A percentile compares a stretch with the other conserved stretches of the same genome.
Evolutionary conservation across 2,329 filamentous ascomycete species (phyloP).

Genomic region (Colletotrichum euphorbiae): DNA sequence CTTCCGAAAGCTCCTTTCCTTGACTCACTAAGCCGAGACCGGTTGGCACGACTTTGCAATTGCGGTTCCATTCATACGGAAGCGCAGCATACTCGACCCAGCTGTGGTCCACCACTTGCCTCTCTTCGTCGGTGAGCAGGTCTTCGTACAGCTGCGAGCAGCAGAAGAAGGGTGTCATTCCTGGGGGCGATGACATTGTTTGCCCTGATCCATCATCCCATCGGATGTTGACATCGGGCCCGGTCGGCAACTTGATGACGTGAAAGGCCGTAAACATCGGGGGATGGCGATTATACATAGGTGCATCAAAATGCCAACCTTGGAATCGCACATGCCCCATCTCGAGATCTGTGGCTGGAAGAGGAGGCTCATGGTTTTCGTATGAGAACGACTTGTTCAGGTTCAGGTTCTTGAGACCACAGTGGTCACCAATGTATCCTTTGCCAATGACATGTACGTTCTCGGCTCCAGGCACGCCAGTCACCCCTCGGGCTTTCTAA

Average conservation of each 20-base stretch:
- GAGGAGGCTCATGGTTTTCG: too few species aligned
- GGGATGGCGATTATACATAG: constrained; percentile 55
- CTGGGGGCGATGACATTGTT: constrained; percentile 55
- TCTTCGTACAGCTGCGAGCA: constrained; percentile 55
- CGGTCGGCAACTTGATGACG: constrained; percentile 51
- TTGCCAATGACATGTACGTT: too few species aligned
- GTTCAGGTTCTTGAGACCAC: too few species aligned
- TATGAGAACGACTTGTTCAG: not conserved
- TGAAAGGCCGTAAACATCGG: constrained; percentile 57
- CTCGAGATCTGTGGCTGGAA: constrained; percentile 40
- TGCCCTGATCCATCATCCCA: constrained; percentile 57
- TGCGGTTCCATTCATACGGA: too few species aligned
- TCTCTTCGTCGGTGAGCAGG: not conserved
- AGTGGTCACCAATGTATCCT: too few species aligned
- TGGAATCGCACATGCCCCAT: constrained; percentile 58
- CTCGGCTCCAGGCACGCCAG: too few species aligned
- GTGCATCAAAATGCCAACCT: constrained; percentile 61
- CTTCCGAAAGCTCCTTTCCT: too few species aligned
- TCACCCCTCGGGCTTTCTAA: too few species aligned
- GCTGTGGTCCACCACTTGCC: too few species aligned
- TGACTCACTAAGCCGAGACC: too few species aligned
- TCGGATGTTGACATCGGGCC: constrained; percentile 51
- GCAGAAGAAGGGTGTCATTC: constrained; percentile 58
- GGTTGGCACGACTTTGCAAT: too few species aligned
- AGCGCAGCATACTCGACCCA: too few species aligned